These are phyloP conservation scores for Pleurotus salmoneostramineus DNA, from an alignment of 768 basidiomycete genomes.

Conservation along the genomic window DNA sequence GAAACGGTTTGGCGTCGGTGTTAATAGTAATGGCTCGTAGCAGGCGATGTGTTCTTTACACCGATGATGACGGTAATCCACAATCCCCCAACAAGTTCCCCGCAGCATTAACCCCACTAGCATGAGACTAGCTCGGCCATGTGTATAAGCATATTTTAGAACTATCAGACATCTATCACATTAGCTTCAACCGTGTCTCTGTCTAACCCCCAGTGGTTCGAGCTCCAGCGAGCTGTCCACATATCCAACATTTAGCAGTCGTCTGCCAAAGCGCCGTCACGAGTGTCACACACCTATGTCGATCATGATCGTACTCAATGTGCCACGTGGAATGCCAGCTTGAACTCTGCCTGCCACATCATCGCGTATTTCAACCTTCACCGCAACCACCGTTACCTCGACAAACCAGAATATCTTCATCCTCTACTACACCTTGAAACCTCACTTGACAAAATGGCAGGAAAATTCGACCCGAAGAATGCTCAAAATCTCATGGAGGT, in stretches of 20 bases:
- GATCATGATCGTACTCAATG: background rate
- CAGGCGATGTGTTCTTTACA: background rate
- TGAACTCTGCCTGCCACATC: conserved; percentile 13
- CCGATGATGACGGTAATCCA: background rate
- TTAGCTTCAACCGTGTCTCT: no score
- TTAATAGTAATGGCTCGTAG: conserved; percentile 5
- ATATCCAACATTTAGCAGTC: no score
- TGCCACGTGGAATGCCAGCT: background rate
- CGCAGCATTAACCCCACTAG: background rate
- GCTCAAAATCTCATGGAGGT: conserved; percentile 94
- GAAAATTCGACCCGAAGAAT: conserved; percentile 79
- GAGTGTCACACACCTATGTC: background rate
- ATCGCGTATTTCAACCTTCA: conserved; percentile 5
- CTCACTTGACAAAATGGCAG: conserved; percentile 30
- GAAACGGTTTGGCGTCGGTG: conserved; percentile 62
- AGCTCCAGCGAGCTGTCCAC: no score
- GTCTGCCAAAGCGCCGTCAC: background rate
- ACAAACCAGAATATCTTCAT: no score
- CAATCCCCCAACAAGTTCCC: background rate
- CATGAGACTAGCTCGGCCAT: no score
- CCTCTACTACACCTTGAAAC: background rate
- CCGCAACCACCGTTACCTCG: conserved; percentile 1
- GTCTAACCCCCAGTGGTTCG: no score
- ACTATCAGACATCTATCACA: no score
- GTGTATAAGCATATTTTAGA: no score